Evolutionary conservation across 129 eudicot species (phyloP), one percentile per base, ranked within the genome.

Genomic region (Apium graveolens): DNA sequence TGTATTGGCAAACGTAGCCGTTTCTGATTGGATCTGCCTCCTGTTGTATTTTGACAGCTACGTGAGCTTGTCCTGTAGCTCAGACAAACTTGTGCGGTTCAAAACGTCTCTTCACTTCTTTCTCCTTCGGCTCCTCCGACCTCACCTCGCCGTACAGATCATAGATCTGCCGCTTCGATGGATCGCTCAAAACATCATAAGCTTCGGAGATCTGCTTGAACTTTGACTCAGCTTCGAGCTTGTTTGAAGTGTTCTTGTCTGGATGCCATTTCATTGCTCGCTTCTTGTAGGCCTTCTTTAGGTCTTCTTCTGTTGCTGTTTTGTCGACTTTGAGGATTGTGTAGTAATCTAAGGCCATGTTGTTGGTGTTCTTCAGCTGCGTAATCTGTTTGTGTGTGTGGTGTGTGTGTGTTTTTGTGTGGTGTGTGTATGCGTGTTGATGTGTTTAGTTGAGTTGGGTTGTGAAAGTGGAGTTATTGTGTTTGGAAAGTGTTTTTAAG

Each of bases 231-330:
- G 96, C 98, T 21, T 82, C 80, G 60, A 82, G 73, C 65, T 88
- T 86, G 69, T 86, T 85, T 0, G 83, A 82, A 6, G 86, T 82
- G 83, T 91, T 89, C 85, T 93, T 93, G 44, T 93, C 98, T 0
- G 98, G 98, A 65, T 93, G 98, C 98, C 98, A 94, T 81, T 90
- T 94, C 98, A 94, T 94, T 5, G 98, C 98, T 45, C 89, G 73
- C 37, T 82, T 84, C 82, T 90, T 94, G 86, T 94, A 94, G 0
- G 98, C 85, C 65, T 87, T 90, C 87, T 87, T 90, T 76, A 94
- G 34, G 66, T 94, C 98, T 34, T 94, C 98, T 42, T 91, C 96
- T 31, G 70, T 78, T 0, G 93, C 92, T 0, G 84, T 79, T 29
- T 81, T 75, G 34, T 86, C 62, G 26, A 94, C 96, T 69, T 90